A percentile compares a stretch with the other conserved stretches of the same genome.
Conservation (phyloP, 306 rosid genomes). For the Vicia villosa region DNA sequence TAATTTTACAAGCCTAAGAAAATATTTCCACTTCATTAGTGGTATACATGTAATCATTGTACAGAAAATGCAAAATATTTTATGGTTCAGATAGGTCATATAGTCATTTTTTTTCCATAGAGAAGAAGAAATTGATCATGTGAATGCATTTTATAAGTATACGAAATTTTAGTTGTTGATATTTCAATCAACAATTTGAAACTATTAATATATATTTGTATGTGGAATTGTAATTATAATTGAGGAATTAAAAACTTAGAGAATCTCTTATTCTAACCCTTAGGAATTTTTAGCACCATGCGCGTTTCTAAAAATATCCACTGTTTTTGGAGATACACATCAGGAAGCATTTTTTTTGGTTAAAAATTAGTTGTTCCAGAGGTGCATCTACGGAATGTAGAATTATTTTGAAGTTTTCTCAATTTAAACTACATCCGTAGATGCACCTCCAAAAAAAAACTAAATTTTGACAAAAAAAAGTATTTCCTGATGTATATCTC, state of each 20-base stretch:
- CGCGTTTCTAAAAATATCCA: too few species aligned
- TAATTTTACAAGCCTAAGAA: constrained; percentile 22
- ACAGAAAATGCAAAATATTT: constrained; percentile 25
- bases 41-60: constrained; percentile 6
- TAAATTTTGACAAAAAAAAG: too few species aligned
- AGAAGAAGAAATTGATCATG: constrained; percentile 5
- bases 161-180: not conserved
- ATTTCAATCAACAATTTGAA: not conserved
- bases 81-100: not conserved
- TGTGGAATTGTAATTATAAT: not conserved
- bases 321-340: too few species aligned
- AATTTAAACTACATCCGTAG: too few species aligned
- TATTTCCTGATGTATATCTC: too few species aligned
- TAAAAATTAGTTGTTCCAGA: too few species aligned
- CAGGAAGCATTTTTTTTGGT: too few species aligned
- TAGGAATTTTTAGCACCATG: too few species aligned
- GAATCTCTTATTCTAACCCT: too few species aligned
- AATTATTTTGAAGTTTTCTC: too few species aligned
- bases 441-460: too few species aligned
- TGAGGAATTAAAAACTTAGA: not conserved
- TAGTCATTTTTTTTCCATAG: not conserved
- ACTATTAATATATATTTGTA: not conserved
- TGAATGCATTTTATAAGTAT: not conserved
- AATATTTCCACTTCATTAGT: not conserved
- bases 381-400: too few species aligned